A percentile compares a stretch with the other conserved stretches of the same genome.
Conservation (phyloP, 345 rosid species). For the Heritiera littoralis region DNA sequence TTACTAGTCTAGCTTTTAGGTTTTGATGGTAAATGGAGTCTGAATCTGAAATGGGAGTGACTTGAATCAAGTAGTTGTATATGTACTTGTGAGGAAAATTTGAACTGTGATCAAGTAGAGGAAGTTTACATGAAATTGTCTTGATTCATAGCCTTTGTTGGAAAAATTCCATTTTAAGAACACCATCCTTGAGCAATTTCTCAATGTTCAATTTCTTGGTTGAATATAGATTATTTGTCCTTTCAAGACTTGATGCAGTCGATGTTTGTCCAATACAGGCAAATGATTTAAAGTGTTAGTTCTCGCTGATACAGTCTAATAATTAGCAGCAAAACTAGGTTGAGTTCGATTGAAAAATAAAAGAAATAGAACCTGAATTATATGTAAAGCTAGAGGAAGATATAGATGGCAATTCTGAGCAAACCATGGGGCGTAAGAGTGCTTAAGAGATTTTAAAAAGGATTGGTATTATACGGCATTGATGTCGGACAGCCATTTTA, state of each 20-base stretch:
- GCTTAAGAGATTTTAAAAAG: neutral
- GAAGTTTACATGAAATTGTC: neutral
- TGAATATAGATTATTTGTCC: neutral
- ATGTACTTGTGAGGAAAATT: neutral
- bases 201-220: neutral
- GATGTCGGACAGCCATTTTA: neutral
- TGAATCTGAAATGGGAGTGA: neutral
- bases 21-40: neutral
- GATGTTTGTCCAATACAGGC: neutral
- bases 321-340: neutral
- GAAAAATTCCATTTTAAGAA: neutral
- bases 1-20: neutral
- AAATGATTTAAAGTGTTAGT: neutral
- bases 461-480: neutral
- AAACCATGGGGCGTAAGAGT: neutral
- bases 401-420: neutral
- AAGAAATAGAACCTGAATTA: neutral
- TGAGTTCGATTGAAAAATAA: neutral
- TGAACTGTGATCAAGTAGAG: slow-evolving; percentile 12
- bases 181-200: neutral
- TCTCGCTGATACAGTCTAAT: neutral
- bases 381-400: neutral
- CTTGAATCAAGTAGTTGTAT: neutral
- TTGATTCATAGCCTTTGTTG: neutral
- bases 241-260: neutral